Conservation (phyloP, 2,329 filamentous ascomycete species). For the Claviceps spartinae region DNA sequence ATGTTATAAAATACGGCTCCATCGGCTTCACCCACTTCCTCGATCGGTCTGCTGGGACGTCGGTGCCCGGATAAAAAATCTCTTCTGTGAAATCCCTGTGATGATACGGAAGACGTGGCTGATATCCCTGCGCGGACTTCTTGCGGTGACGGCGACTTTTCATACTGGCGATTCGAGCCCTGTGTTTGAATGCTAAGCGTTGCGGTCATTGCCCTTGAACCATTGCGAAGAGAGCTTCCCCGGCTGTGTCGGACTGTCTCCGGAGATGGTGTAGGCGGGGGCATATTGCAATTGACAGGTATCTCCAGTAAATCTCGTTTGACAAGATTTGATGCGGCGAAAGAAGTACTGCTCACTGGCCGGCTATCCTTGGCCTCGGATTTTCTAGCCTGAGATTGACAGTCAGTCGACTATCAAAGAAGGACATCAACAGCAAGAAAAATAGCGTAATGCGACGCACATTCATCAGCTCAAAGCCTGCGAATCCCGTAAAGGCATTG, state of each 20-base stretch:
- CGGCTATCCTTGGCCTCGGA: constrained; percentile 59
- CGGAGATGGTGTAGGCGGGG: constrained; percentile 96
- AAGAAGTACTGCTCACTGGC: constrained; percentile 73
- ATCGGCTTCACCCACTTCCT: constrained; percentile 48
- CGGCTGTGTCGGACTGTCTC: constrained; percentile 62
- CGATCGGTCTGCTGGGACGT: constrained; percentile 17
- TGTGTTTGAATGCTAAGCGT: constrained; percentile 49
- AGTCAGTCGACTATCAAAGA: constrained; percentile 7
- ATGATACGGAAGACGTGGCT: constrained; percentile 32
- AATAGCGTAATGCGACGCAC: constrained; percentile 25
- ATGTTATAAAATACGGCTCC: constrained; percentile 58
- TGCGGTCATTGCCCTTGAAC: constrained; percentile 45
- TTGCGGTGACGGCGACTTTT: constrained; percentile 38
- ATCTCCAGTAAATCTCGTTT: constrained; percentile 76
- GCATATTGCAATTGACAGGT: constrained; percentile 63
- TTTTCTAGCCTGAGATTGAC: constrained; percentile 30
- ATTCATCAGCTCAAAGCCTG: constrained; percentile 67
- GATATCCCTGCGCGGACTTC: constrained; percentile 22
- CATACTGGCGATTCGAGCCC: constrained; percentile 38
- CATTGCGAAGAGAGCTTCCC: constrained; percentile 47
- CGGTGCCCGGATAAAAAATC: constrained; percentile 17
- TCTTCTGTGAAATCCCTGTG: constrained; percentile 31
- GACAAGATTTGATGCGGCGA: constrained; percentile 83
- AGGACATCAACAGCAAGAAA: neutral
- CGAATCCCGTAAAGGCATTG: constrained; percentile 72